phyloP scores from a whole-genome alignment of 2,329 filamentous ascomycete species.

The Fusarium musae region DNA sequence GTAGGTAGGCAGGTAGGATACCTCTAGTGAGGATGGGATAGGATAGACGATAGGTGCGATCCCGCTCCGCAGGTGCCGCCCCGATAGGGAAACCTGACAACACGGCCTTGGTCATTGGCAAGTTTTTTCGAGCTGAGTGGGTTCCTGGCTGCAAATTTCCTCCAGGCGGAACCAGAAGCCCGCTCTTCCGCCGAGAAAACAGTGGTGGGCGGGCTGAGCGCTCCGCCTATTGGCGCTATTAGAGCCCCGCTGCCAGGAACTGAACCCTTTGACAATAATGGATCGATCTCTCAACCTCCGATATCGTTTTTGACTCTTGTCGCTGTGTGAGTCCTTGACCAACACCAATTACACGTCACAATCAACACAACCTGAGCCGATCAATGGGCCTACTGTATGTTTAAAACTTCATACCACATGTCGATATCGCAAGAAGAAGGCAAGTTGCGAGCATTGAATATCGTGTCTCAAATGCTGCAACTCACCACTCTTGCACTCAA shows the following conservation, averaged over 20 bases:
- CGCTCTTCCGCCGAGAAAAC: conserved; percentile 20
- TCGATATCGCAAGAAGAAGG: neutral
- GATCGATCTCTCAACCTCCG: conserved; percentile 21
- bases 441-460: neutral
- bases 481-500: neutral
- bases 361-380: neutral
- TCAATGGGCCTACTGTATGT: neutral
- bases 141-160: conserved; percentile 10
- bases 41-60: conserved; percentile 11
- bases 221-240: conserved; percentile 16
- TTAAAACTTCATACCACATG: neutral
- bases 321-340: conserved; percentile 14
- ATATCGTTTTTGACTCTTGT: conserved; percentile 33
- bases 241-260: conserved; percentile 32
- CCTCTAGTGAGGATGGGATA: neutral
- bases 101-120: conserved; percentile 43
- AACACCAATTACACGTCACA: conserved; percentile 32
- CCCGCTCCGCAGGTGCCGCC: conserved; percentile 27
- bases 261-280: conserved; percentile 24
- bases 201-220: conserved; percentile 21
- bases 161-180: conserved; percentile 21
- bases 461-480: neutral
- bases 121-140: conserved; percentile 34
- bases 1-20: neutral
- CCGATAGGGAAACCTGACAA: conserved; percentile 33